Base-by-base conservation (phyloP, 2,329 filamentous ascomycete species). In the Cordyceps pruinosa region DNA sequence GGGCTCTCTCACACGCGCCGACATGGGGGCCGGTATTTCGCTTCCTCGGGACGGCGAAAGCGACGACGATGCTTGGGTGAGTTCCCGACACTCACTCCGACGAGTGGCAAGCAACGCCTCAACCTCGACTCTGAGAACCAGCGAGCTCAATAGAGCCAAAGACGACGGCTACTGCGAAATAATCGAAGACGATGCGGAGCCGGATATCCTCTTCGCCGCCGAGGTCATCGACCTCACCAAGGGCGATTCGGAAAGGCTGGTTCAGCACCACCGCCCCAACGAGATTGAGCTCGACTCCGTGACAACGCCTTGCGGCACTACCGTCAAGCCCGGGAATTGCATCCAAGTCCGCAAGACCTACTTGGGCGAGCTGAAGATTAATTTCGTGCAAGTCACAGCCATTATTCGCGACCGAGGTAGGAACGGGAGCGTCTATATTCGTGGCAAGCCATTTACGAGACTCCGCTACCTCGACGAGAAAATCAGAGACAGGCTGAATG, bases 371-470 rank as follows among this genome's bases (percentile, higher is more conserved):
- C 66, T 66, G 37, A 52, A 59, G 2, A 63, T 75, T 5, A 46
- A 70, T 2, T 74, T 72, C 55, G 68, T 80, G 28, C 63, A 73
- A 58, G 75, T 82, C 65, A 71, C 72, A 46, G 60, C 64, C 1
- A 75, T 82, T 39, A 67, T 77, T 21, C 62, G 70, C 26, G 50
- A 66, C 30, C 42, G 32, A 0, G n/a, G n/a, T n/a, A n/a, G n/a
- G n/a, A 52, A 53, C 0, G 65, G 68, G 0, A 54, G 64, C 0
- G 52, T 66, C n/a, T 63, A 61, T 1, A 60, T 78, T 8, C 69
- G 73, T 1, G 77, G 77, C 0, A 60, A 70, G 0, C 71, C 73
- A 0, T 75, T 73, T 25, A 62, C 69, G 0, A 67, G 75, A 17
- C 70, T 68, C 0, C 62, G 70, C 0, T 64, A 70, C 0, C 60